These are phyloP conservation scores for Didymella exigua DNA, from an alignment of 2,329 filamentous ascomycete genomes.

Conservation along the genomic window DNA sequence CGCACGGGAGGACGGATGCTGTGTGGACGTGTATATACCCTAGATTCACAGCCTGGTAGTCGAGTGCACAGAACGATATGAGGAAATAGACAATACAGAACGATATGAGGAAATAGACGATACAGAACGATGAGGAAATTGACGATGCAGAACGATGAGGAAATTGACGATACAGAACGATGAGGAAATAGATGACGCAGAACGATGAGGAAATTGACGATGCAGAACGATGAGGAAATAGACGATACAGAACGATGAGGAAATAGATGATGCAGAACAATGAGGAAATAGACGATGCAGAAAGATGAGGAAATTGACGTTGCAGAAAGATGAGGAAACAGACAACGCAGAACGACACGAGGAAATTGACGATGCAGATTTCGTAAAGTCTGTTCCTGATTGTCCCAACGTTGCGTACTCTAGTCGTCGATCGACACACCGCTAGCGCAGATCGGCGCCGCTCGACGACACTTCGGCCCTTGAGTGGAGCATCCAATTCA, in stretches of 20 bases:
- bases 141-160: background rate
- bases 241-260: background rate
- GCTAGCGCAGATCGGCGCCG: background rate
- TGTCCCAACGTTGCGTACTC: background rate
- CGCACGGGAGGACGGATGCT: background rate
- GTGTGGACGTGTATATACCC: constrained; percentile 7
- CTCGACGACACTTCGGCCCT: background rate
- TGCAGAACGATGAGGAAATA: background rate
- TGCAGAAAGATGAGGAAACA: background rate
- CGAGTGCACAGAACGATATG: background rate
- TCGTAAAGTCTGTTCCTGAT: background rate
- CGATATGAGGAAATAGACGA: too few species aligned
- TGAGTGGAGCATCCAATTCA: background rate
- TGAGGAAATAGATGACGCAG: too few species aligned
- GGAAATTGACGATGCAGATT: background rate
- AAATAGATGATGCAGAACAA: background rate
- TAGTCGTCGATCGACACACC: background rate
- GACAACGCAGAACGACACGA: background rate
- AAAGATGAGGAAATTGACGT: background rate
- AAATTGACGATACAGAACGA: background rate
- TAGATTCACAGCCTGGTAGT: constrained; percentile 9
- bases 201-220: background rate
- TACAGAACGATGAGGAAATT: background rate
- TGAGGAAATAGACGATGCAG: background rate
- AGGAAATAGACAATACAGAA: background rate